A percentile compares a stretch with the other conserved stretches of the same genome.
Evolutionary conservation across 179 eudicot species (phyloP).

Genomic region (Actinidia chinensis): DNA sequence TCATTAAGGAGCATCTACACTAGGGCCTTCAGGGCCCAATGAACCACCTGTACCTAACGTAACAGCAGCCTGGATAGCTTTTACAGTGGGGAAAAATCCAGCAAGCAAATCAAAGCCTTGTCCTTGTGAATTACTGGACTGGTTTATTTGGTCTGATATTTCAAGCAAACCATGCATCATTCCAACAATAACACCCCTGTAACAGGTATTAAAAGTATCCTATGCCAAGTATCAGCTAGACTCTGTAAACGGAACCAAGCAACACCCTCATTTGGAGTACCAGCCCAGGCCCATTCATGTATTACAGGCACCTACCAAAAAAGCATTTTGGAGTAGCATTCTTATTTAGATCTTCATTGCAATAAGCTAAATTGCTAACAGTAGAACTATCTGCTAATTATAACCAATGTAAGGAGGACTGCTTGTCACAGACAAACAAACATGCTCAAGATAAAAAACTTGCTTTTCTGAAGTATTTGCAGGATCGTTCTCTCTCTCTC

Average conservation of each 20-base stretch:
- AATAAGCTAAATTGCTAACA: neutral
- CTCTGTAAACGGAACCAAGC: constrained; percentile 95
- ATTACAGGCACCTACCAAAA: constrained; percentile 20
- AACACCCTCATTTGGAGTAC: constrained; percentile 95
- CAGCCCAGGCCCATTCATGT: constrained; percentile 98
- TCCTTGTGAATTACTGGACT: constrained; percentile 54
- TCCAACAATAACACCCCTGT: constrained; percentile 97
- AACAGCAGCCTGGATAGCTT: constrained; percentile 94
- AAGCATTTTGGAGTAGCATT: neutral
- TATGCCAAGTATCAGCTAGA: constrained; percentile 91
- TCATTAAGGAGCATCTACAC: constrained; percentile 82
- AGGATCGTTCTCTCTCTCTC: too few relatives aligned
- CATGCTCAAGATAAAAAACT: neutral
- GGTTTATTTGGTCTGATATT: constrained; percentile 76
- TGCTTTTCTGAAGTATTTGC: neutral
- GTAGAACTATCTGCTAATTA: too few relatives aligned
- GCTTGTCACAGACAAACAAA: neutral
- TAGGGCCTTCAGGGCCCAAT: constrained; percentile 97
- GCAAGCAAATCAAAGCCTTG: constrained; percentile 68
- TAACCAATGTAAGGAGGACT: too few relatives aligned
- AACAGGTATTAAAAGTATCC: constrained; percentile 81
- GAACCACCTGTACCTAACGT: constrained; percentile 96
- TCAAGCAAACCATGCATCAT: constrained; percentile 93
- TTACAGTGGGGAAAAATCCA: constrained; percentile 67
- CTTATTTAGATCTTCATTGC: neutral